Evolutionary conservation across 306 rosid species (phyloP).

Genomic region (Cicer cuneatum): DNA sequence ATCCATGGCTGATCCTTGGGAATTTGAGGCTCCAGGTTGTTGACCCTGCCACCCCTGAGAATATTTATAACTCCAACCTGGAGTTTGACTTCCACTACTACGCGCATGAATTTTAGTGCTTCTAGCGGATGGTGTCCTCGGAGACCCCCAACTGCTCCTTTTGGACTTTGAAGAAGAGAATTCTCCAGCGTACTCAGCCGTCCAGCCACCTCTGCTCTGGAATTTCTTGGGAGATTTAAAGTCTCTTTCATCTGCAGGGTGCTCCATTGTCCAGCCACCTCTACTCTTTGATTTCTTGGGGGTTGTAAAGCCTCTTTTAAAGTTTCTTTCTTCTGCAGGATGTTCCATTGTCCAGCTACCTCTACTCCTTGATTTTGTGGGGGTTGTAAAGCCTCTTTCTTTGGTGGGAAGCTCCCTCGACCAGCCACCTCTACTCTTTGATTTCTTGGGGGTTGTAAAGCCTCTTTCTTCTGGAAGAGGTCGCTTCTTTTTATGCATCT

Average conservation of each 20-base stretch:
- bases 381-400: constrained; percentile 45
- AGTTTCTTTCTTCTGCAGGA: constrained; percentile 48
- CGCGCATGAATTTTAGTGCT: constrained; percentile 33
- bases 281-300: constrained; percentile 46
- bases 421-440: constrained; percentile 54
- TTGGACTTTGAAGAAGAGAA: constrained; percentile 47
- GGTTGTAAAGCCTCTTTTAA: constrained; percentile 14
- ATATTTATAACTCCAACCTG: constrained; percentile 45
- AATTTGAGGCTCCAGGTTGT: constrained; percentile 49
- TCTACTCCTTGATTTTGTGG: constrained; percentile 42
- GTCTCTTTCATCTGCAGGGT: constrained; percentile 50
- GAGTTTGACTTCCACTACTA: constrained; percentile 49
- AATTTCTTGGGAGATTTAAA: constrained; percentile 39
- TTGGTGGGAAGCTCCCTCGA: constrained; percentile 49
- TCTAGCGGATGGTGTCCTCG: constrained; percentile 54
- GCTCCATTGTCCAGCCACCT: constrained; percentile 56
- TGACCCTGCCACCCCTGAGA: constrained; percentile 42
- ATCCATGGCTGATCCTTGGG: constrained; percentile 46
- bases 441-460: constrained; percentile 41
- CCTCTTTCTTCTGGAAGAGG: constrained; percentile 43
- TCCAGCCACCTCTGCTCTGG: constrained; percentile 55
- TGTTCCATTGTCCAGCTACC: constrained; percentile 56
- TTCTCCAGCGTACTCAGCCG: constrained; percentile 54
- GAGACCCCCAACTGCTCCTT: constrained; percentile 50
- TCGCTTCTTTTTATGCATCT: constrained; percentile 57